Evolutionary conservation across 2,329 filamentous ascomycete species (phyloP).

Genomic region (Parastagonospora nodorum): DNA sequence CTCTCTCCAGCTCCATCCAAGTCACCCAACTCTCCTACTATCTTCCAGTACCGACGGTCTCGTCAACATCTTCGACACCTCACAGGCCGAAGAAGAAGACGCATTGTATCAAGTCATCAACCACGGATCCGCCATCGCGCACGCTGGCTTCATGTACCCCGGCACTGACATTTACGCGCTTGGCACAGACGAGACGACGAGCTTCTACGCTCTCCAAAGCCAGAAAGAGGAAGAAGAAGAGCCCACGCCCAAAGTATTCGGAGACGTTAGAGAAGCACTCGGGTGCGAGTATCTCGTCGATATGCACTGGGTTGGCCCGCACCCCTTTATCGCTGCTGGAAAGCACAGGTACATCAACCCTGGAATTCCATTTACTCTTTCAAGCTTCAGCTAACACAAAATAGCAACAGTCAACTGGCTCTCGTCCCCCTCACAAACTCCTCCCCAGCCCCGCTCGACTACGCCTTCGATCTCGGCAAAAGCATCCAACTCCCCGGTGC

Average conservation of each 20-base stretch:
- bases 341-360: slow-evolving; percentile 64
- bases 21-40: slow-evolving; percentile 65
- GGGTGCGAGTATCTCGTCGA: slow-evolving; percentile 76
- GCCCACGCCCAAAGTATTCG: slow-evolving; percentile 58
- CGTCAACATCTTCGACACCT: slow-evolving; percentile 76
- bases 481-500: slow-evolving; percentile 45
- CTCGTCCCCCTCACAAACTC: slow-evolving; percentile 38
- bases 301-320: slow-evolving; percentile 64
- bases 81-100: slow-evolving; percentile 70
- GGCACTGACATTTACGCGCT: slow-evolving; percentile 65
- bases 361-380: not conserved
- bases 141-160: slow-evolving; percentile 69
- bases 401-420: slow-evolving; percentile 33
- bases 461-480: slow-evolving; percentile 31
- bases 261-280: slow-evolving; percentile 69
- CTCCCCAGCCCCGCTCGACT: slow-evolving; percentile 30
- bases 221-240: slow-evolving; percentile 63
- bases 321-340: slow-evolving; percentile 68
- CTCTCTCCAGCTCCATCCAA: slow-evolving; percentile 66
- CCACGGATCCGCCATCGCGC: slow-evolving; percentile 74
- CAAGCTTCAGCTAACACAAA: not conserved
- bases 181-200: slow-evolving; percentile 78
- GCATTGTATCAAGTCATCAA: slow-evolving; percentile 79
- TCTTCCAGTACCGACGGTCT: slow-evolving; percentile 82
- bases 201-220: slow-evolving; percentile 72